Evolutionary conservation across 2,329 filamentous ascomycete species (phyloP).

Genomic region (Furcasterigmium sp.): DNA sequence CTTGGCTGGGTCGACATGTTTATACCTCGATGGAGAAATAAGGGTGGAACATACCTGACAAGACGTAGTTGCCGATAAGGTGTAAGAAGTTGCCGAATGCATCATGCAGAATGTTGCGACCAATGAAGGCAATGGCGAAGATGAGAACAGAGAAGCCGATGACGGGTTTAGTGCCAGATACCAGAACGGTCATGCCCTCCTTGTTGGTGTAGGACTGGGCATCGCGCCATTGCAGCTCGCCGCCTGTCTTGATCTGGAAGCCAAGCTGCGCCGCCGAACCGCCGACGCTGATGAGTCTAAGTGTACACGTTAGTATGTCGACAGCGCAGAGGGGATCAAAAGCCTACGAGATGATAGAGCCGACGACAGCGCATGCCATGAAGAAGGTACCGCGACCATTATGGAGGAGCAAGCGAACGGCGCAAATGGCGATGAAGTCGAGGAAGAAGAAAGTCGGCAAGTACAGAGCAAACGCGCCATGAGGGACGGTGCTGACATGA

Average conservation of each 20-base stretch:
- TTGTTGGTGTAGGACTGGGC: constrained; percentile 21
- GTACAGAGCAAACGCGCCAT: constrained; percentile 21
- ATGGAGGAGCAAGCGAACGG: constrained; percentile 24
- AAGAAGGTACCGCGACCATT: constrained; percentile 14
- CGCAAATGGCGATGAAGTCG: constrained; percentile 22
- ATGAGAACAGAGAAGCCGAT: constrained; percentile 11
- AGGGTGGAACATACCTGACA: constrained; percentile 13
- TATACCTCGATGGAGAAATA: constrained; percentile 3
- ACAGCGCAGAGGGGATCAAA: no score
- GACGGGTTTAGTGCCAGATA: constrained; percentile 18
- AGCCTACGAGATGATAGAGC: constrained; percentile 20
- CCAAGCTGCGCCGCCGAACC: constrained; percentile 24
- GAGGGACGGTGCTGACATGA: constrained; percentile 22
- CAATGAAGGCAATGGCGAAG: constrained; percentile 16
- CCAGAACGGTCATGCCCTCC: constrained; percentile 23
- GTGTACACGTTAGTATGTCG: no score
- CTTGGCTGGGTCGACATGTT: constrained; percentile 15
- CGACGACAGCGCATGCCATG: constrained; percentile 14
- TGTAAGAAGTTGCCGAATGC: constrained; percentile 15
- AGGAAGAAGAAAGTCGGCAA: constrained; percentile 28
- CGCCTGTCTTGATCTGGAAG: constrained; percentile 23
- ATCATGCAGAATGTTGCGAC: constrained; percentile 17
- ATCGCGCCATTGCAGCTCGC: constrained; percentile 25
- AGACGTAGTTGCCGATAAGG: constrained; percentile 12
- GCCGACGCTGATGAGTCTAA: constrained; percentile 18